A percentile compares a stretch with the other conserved stretches of the same genome.
Evolutionary conservation across 1,284 basidiomycete genomes (phyloP).

Genomic region (Cryptococcus depauperatus): DNA sequence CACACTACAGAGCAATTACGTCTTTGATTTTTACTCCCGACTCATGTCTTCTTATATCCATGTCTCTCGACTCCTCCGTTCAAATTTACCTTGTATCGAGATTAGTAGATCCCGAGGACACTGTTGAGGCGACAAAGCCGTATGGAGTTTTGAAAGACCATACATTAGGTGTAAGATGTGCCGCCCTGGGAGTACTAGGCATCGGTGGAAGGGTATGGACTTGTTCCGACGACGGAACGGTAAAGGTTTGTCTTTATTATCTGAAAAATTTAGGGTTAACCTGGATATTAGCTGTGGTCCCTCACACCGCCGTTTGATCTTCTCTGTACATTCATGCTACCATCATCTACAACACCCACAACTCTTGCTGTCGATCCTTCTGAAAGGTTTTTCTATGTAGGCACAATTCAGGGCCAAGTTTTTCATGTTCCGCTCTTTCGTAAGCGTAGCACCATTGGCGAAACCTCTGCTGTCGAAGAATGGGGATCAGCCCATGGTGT

Average conservation of each 20-base stretch:
- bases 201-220: conserved; percentile 52
- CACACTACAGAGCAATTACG: conserved; percentile 83
- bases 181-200: conserved; percentile 55
- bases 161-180: conserved; percentile 76
- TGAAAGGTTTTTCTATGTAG: conserved; percentile 82
- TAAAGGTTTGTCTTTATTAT: conserved; percentile 58
- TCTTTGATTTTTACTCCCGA: conserved; percentile 76
- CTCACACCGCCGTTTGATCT: conserved; percentile 60
- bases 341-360: conserved; percentile 50
- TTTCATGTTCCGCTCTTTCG: conserved; percentile 74
- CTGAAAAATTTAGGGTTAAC: conserved; percentile 2
- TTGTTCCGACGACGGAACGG: conserved; percentile 78
- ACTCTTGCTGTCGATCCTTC: conserved; percentile 68
- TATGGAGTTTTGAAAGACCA: conserved; percentile 82
- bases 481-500: conserved; percentile 67
- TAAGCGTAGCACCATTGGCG: conserved; percentile 48
- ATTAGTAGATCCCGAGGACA: conserved; percentile 27
- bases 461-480: conserved; percentile 35
- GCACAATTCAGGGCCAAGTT: conserved; percentile 61
- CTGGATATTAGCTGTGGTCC: conserved; percentile 69
- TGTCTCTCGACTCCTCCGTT: conserved; percentile 79
- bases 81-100: conserved; percentile 76
- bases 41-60: conserved; percentile 69
- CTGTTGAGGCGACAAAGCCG: conserved; percentile 48
- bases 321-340: conserved; percentile 78